These are phyloP conservation scores for Amaranthus palmeri DNA, from an alignment of 148 eudicot species.

Conservation along the genomic window DNA sequence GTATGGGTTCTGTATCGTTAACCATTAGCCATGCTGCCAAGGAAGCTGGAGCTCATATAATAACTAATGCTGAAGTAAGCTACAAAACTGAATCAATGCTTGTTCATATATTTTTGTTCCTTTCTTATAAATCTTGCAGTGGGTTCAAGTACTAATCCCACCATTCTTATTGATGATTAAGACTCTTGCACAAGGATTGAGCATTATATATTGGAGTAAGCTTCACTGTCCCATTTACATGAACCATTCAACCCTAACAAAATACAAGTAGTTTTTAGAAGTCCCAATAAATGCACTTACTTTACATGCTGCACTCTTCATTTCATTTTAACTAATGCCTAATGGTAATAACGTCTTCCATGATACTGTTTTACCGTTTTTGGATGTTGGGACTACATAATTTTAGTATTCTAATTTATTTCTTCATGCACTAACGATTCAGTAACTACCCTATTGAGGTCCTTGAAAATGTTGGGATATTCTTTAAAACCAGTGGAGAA, in stretches of 20 bases:
- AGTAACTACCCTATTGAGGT: not conserved
- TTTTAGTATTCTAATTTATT: not conserved
- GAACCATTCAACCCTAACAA: no score
- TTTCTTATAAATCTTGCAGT: not conserved
- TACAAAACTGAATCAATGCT: not conserved
- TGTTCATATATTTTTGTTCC: not conserved
- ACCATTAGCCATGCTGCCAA: conserved; percentile 61
- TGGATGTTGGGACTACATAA: not conserved
- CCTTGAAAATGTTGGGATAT: not conserved
- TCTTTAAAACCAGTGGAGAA: not conserved
- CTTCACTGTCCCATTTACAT: no score
- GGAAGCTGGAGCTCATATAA: conserved; percentile 72
- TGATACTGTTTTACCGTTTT: no score
- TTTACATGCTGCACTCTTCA: not conserved
- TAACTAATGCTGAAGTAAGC: conserved; percentile 62
- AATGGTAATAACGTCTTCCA: no score
- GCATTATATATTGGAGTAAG: no score
- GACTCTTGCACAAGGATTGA: no score
- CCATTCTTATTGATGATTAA: no score
- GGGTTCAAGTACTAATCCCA: not conserved
- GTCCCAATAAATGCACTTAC: no score
- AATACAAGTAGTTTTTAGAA: no score
- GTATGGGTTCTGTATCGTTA: conserved; percentile 72
- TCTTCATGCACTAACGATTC: not conserved
- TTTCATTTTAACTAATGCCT: not conserved